These are phyloP conservation scores for Ambrosiella cleistominuta DNA, from an alignment of 2,329 filamentous ascomycete genomes.

Conservation along the genomic window DNA sequence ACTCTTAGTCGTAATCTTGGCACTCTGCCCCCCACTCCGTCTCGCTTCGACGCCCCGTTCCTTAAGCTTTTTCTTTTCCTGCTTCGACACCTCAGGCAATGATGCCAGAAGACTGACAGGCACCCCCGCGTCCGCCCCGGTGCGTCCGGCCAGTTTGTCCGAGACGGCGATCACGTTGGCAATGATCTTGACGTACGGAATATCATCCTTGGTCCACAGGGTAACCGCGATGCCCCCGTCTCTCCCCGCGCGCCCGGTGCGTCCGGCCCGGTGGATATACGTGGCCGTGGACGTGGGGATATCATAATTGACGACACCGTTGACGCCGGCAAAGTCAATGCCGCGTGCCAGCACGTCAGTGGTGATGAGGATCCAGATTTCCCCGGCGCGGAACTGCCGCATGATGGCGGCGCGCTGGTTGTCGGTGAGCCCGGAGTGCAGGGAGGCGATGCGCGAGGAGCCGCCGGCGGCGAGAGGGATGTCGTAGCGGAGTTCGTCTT, in stretches of 20 bases:
- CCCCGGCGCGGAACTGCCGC: constrained; percentile 74
- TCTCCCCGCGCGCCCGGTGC: constrained; percentile 75
- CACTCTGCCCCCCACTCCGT: constrained; percentile 25
- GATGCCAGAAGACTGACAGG: constrained; percentile 80
- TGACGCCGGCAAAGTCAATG: constrained; percentile 86
- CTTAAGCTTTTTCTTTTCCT: constrained; percentile 68
- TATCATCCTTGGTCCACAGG: constrained; percentile 88
- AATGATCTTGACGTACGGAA: constrained; percentile 73
- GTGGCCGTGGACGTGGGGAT: constrained; percentile 77
- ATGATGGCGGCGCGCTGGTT: constrained; percentile 62
- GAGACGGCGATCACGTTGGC: constrained; percentile 80
- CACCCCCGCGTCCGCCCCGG: constrained; percentile 38
- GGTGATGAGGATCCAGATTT: constrained; percentile 92
- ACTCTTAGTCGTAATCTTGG: constrained; percentile 68
- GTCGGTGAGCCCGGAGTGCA: constrained; percentile 75
- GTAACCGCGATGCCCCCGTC: constrained; percentile 82
- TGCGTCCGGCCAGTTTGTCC: constrained; percentile 49
- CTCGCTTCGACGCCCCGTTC: constrained; percentile 64
- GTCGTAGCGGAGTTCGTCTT: constrained; percentile 84
- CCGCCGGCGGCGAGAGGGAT: constrained; percentile 80
- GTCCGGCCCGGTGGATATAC: constrained; percentile 85
- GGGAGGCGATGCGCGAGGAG: constrained; percentile 64
- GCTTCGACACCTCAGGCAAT: constrained; percentile 67
- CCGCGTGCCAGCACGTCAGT: constrained; percentile 85
- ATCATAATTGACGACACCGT: constrained; percentile 95